These are phyloP conservation scores for Cordia subcordata DNA, from an alignment of 257 asterid species.

Conservation along the genomic window DNA sequence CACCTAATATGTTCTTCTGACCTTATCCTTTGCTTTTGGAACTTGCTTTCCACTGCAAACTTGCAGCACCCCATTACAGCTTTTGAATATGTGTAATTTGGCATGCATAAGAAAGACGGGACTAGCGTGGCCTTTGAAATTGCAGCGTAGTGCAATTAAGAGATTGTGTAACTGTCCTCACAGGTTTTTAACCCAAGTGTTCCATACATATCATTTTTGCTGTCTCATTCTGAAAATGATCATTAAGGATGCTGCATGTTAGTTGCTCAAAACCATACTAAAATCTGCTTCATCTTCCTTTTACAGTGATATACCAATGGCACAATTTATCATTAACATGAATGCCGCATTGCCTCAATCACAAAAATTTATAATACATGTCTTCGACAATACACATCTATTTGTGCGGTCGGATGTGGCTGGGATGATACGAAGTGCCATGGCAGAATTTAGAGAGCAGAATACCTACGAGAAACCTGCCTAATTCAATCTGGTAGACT, in stretches of 20 bases:
- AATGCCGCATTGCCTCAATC: conserved; percentile 67
- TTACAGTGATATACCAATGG: conserved; percentile 86
- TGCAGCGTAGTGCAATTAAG: no score
- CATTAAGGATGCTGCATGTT: background rate
- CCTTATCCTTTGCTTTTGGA: no score
- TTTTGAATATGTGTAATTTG: no score
- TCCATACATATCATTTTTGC: no score
- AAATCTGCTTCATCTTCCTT: background rate
- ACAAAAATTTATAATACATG: conserved; percentile 73
- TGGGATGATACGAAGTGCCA: conserved; percentile 66
- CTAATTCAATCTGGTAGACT: conserved; percentile 6
- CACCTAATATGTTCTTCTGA: no score
- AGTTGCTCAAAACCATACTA: conserved; percentile 2
- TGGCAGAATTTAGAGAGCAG: conserved; percentile 69
- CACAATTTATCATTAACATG: conserved; percentile 83
- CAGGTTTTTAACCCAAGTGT: no score
- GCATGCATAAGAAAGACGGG: no score
- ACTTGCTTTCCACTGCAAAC: no score
- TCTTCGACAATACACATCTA: conserved; percentile 68
- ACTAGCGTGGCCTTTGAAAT: no score
- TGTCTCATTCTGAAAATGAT: background rate
- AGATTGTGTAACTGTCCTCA: no score
- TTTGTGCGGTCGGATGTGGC: conserved; percentile 81
- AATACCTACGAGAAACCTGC: conserved; percentile 71
- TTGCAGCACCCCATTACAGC: no score